A percentile compares a stretch with the other conserved stretches of the same genome.
These are phyloP conservation scores for Streptanthus diversifolius DNA, from an alignment of 345 rosid genomes.

Conservation along the genomic window DNA sequence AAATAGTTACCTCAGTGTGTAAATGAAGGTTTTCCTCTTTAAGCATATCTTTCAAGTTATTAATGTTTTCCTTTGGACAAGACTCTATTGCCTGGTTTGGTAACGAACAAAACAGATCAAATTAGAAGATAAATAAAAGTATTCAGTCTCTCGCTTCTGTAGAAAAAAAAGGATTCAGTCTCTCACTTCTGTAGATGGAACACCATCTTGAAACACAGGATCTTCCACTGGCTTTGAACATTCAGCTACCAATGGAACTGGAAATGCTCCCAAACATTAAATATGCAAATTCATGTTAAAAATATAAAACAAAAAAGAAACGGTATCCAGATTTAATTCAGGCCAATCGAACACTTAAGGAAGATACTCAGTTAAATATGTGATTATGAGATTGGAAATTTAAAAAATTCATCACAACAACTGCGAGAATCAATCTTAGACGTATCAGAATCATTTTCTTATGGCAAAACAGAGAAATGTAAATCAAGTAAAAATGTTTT, in stretches of 20 bases:
- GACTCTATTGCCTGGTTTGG: slow-evolving; percentile 62
- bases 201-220: slow-evolving; percentile 54
- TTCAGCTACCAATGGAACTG: slow-evolving; percentile 57
- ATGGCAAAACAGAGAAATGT: not conserved
- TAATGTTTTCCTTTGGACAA: slow-evolving; percentile 55
- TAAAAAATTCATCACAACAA: not conserved
- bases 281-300: not conserved
- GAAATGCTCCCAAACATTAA: not conserved
- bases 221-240: slow-evolving; percentile 48
- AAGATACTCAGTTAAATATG: not conserved
- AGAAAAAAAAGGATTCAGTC: not conserved
- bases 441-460: not conserved
- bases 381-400: not conserved
- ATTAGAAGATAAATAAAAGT: not conserved
- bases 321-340: not conserved
- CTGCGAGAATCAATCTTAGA: not conserved
- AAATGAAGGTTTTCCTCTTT: slow-evolving; percentile 72
- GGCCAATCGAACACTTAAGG: not conserved
- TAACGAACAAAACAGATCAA: slow-evolving; percentile 5
- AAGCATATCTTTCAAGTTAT: slow-evolving; percentile 49
- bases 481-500: not conserved
- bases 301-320: not conserved
- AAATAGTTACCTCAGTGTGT: slow-evolving; percentile 56
- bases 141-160: slow-evolving; percentile 30
- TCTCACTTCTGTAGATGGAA: slow-evolving; percentile 53